Conservation (phyloP, 2,329 filamentous ascomycete genomes). For the Apiospora phragmitis region DNA sequence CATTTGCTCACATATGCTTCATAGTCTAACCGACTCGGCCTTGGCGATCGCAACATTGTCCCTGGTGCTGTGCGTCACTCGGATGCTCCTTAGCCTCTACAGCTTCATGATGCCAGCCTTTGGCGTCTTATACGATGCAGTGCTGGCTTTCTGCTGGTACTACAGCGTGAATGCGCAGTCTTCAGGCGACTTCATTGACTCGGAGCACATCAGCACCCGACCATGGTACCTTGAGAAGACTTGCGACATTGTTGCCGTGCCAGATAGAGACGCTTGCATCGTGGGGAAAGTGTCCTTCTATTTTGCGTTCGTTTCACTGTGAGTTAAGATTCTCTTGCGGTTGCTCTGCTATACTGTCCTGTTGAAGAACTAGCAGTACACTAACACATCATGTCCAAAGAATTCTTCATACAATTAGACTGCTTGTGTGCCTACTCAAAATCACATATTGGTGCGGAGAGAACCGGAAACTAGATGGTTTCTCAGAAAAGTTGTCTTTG, state of each 20-base stretch:
- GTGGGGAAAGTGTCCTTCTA: conserved; percentile 18
- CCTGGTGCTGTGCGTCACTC: conserved; percentile 9
- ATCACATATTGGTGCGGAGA: neutral
- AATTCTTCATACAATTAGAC: neutral
- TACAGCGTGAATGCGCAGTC: conserved; percentile 20
- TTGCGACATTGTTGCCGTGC: conserved; percentile 12
- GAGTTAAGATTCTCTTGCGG: conserved; percentile 2
- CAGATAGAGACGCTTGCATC: conserved; percentile 13
- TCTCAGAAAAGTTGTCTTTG: neutral
- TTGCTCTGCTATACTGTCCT: neutral
- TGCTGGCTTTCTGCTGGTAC: conserved; percentile 18
- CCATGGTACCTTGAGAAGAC: conserved; percentile 21
- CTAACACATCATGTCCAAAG: neutral
- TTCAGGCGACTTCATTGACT: conserved; percentile 19
- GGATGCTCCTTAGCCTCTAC: conserved; percentile 14
- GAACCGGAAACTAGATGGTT: neutral
- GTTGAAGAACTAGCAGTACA: rapidly evolving
- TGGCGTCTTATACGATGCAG: conserved; percentile 13
- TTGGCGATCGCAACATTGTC: conserved; percentile 18
- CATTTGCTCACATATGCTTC: neutral
- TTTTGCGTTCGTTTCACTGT: conserved; percentile 19
- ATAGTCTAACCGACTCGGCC: conserved; percentile 20
- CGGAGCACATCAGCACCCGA: conserved; percentile 15
- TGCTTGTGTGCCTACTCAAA: neutral
- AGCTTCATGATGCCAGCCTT: conserved; percentile 10